A percentile compares a stretch with the other conserved stretches of the same genome.
Conservation (phyloP, 1,139 yeast species). For the Protomyces arabidopsidicola region DNA sequence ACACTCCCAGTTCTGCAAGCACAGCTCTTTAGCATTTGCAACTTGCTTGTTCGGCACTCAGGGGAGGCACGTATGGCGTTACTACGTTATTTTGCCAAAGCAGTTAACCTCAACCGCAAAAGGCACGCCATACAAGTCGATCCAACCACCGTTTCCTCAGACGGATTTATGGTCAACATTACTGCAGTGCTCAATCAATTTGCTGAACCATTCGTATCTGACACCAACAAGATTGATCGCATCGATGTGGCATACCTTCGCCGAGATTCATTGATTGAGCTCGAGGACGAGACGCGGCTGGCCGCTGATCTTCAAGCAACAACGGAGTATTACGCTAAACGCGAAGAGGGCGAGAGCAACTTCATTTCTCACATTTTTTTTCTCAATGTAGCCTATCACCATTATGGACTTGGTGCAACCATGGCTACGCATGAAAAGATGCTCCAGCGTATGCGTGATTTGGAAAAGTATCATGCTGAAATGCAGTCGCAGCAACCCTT, state of each 20-base stretch:
- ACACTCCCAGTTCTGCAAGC: slow-evolving; percentile 28
- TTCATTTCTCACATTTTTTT: slow-evolving; percentile 87
- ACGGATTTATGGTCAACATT: slow-evolving; percentile 78
- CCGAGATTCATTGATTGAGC: slow-evolving; percentile 48
- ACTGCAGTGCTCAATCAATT: slow-evolving; percentile 62
- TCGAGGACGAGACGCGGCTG: slow-evolving; percentile 76
- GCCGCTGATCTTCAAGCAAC: slow-evolving; percentile 72
- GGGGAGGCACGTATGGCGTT: slow-evolving; percentile 57
- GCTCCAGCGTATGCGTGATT: slow-evolving; percentile 50
- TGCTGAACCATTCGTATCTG: slow-evolving; percentile 72
- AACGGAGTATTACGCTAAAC: slow-evolving; percentile 49
- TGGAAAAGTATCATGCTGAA: slow-evolving; percentile 50
- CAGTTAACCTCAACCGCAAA: slow-evolving; percentile 75
- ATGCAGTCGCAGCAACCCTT: slow-evolving; percentile 39
- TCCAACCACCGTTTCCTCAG: slow-evolving; percentile 60
- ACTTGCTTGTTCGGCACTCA: slow-evolving; percentile 74
- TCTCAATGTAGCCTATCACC: slow-evolving; percentile 69
- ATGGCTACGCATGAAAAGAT: slow-evolving; percentile 55
- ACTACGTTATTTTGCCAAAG: slow-evolving; percentile 62
- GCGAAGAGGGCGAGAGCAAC: slow-evolving; percentile 48
- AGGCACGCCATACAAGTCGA: slow-evolving; percentile 85
- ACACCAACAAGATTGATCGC: slow-evolving; percentile 64
- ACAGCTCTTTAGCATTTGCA: slow-evolving; percentile 58
- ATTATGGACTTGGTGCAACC: slow-evolving; percentile 86
- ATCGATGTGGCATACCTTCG: slow-evolving; percentile 66